Conservation (phyloP, 1,284 basidiomycete genomes). For the Cerioporus squamosus region DNA sequence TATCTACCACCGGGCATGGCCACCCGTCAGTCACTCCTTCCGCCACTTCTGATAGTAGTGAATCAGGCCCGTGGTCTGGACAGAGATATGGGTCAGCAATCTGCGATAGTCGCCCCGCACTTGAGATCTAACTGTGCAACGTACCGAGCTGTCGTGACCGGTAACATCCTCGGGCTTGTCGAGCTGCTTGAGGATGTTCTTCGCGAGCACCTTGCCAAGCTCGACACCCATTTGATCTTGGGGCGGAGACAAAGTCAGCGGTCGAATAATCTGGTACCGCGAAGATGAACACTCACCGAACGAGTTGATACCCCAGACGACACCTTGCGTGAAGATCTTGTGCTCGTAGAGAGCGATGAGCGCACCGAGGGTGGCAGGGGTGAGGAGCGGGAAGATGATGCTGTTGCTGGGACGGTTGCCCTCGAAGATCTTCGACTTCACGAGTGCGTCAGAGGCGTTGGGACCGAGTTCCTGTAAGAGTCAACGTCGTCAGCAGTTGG, state of each 20-base stretch:
- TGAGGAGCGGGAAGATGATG: slow-evolving; percentile 93
- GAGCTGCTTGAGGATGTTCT: slow-evolving; percentile 92
- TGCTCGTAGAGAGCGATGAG: slow-evolving; percentile 96
- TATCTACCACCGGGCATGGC: too few relatives aligned
- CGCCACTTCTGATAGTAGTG: slow-evolving; percentile 92
- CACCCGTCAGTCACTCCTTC: slow-evolving; percentile 55
- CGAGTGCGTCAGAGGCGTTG: slow-evolving; percentile 78
- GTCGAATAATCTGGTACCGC: too few relatives aligned
- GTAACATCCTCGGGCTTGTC: slow-evolving; percentile 81
- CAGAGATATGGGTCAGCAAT: slow-evolving; percentile 11
- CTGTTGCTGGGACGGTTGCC: slow-evolving; percentile 98
- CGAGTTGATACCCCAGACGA: slow-evolving; percentile 98
- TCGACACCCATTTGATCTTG: slow-evolving; percentile 94
- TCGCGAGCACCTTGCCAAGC: slow-evolving; percentile 95
- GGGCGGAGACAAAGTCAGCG: not conserved
- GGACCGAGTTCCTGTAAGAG: slow-evolving; percentile 71
- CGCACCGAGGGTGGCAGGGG: slow-evolving; percentile 87
- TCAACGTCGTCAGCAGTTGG: not conserved
- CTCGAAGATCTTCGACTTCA: slow-evolving; percentile 98
- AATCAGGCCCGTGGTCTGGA: slow-evolving; percentile 89
- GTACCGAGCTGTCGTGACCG: slow-evolving; percentile 90
- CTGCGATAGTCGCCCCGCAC: not conserved
- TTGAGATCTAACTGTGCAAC: slow-evolving; percentile 36
- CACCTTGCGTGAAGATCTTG: slow-evolving; percentile 98
- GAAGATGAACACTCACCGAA: slow-evolving; percentile 62